Evolutionary conservation across 371 early-diverging fungal species (phyloP).

Genomic region (Apophysomyces sp.): DNA sequence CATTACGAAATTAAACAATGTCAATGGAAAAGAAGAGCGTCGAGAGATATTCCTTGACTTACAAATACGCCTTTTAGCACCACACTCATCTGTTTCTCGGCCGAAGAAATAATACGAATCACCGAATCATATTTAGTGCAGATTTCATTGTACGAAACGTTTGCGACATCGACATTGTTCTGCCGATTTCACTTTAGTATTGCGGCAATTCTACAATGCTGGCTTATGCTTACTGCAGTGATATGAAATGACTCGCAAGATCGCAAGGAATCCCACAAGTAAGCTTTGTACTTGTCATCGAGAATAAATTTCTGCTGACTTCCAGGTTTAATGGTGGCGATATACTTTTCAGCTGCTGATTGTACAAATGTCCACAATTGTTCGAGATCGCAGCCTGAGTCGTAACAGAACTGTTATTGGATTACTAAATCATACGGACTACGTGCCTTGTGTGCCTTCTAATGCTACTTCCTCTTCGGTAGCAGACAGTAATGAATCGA

Average conservation of each 20-base stretch:
- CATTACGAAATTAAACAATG: no score
- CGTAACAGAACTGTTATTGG: not conserved
- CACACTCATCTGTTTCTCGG: not conserved
- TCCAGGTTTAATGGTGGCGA: not conserved
- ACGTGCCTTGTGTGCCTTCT: not conserved
- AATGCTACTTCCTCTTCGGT: not conserved
- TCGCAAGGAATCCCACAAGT: not conserved
- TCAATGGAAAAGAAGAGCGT: no score
- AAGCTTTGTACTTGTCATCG: not conserved
- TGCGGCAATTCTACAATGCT: not conserved
- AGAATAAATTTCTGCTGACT: not conserved
- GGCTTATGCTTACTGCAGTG: not conserved
- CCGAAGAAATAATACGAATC: not conserved
- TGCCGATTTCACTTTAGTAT: not conserved
- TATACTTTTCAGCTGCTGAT: not conserved
- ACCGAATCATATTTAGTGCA: not conserved
- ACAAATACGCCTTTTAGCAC: not conserved
- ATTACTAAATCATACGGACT: not conserved
- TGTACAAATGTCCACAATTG: not conserved
- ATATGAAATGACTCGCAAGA: not conserved
- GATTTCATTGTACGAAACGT: not conserved
- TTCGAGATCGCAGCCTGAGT: not conserved
- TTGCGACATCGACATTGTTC: not conserved
- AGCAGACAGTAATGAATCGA: not conserved
- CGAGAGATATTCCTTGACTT: not conserved